Evolutionary conservation across 495 filamentous ascomycete species (phyloP), one percentile per base, ranked within the genome.

Genomic region (Daldinia concentrica): DNA sequence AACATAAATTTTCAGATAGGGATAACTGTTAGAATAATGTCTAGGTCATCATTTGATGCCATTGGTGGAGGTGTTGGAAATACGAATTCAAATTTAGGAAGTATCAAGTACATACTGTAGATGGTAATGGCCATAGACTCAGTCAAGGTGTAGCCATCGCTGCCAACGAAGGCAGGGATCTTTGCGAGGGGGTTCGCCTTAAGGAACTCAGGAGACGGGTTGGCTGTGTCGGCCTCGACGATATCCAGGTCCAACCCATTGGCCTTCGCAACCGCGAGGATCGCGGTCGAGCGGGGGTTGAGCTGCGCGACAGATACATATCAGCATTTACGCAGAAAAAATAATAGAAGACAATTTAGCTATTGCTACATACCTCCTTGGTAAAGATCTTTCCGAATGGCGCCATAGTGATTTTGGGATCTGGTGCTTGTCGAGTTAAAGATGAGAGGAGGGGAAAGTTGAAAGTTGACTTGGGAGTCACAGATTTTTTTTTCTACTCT

Each of bases 361-460:
- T 30, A n/a, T 54, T 41, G 27, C 52, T 43, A 73, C 93, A 81
- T 90, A 97, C 95, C 81, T 86, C 78, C 80, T 88, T 89, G 80
- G 89, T 91, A 86, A 95, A 98, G 77, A 99, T 87, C 88, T 97
- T 98, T 86, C 95, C 95, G 88, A 98, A 98, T 71, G 90, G 82
- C 92, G 95, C 96, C 80, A 85, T 92, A 83, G 68, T 75, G 78
- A 72, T 64, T 73, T 54, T 71, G 55, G 72, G 72, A 76, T 77
- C 67, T 77, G 76, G 69, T 77, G 73, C 68, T 77, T 69, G 75
- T 66, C 63, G 74, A 65, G 61, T 66, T 68, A 77, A 74, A 78
- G 79, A 77, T 77, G 76, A 73, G 74, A 73, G 72, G 73, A 64
- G 70, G 70, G 75, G 55, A 70, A 68, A 58, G 41, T 62, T 74